These are phyloP conservation scores for Truncatella angustata DNA, from an alignment of 2,329 filamentous ascomycete genomes.

Conservation along the genomic window DNA sequence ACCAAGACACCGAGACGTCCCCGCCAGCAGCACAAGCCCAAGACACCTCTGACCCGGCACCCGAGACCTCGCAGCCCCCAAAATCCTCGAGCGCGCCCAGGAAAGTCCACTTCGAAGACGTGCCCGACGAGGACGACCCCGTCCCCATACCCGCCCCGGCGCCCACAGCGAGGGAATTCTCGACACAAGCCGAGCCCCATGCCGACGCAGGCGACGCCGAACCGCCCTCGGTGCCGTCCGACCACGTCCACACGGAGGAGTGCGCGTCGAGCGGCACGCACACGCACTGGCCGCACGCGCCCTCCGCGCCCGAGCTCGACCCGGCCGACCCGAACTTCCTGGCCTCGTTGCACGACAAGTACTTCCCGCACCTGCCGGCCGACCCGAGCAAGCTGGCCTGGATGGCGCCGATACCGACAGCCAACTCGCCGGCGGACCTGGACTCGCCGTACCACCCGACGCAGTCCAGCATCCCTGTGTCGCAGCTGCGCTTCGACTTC, in stretches of 20 bases:
- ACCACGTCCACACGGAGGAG: slow-evolving; percentile 28
- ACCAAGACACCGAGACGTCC: slow-evolving; percentile 20
- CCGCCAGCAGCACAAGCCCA: slow-evolving; percentile 21
- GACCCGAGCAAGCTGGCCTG: slow-evolving; percentile 85
- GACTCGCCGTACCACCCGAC: slow-evolving; percentile 81
- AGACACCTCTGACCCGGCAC: slow-evolving; percentile 14
- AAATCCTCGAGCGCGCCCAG: background rate
- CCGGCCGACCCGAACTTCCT: slow-evolving; percentile 83
- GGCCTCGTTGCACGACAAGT: slow-evolving; percentile 80
- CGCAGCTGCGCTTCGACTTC: slow-evolving; percentile 86
- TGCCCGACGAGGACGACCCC: slow-evolving; percentile 8
- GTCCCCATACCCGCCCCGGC: background rate
- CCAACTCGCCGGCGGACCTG: slow-evolving; percentile 62
- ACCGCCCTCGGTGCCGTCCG: slow-evolving; percentile 21
- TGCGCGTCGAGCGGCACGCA: slow-evolving; percentile 43
- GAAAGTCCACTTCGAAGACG: slow-evolving; percentile 7
- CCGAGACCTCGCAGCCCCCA: slow-evolving; percentile 6
- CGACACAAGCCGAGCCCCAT: slow-evolving; percentile 19
- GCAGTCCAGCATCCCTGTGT: slow-evolving; percentile 67
- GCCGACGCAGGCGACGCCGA: slow-evolving; percentile 23
- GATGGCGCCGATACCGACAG: slow-evolving; percentile 74
- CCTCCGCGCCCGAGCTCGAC: slow-evolving; percentile 68
- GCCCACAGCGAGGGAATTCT: slow-evolving; percentile 33
- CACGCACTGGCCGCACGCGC: slow-evolving; percentile 61
- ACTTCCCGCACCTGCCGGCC: slow-evolving; percentile 84